Conservation (phyloP, 2,329 filamentous ascomycete species). For the Colletotrichum lentis region DNA sequence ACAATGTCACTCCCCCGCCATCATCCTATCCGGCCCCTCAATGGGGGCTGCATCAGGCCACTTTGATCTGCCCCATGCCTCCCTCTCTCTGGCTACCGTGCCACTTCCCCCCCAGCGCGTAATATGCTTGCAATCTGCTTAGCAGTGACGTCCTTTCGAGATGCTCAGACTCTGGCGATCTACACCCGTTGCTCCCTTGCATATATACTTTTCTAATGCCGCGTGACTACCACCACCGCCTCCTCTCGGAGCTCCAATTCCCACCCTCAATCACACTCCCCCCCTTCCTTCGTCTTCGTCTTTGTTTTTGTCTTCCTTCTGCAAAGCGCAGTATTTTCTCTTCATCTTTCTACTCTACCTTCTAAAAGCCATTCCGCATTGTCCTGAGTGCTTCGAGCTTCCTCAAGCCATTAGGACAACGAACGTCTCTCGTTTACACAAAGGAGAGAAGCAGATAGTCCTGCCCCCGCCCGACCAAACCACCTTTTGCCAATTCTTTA, state of each 20-base stretch:
- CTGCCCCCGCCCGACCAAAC: background rate
- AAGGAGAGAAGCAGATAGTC: constrained; percentile 5
- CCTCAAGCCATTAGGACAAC: constrained; percentile 4
- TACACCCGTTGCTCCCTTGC: constrained; percentile 32
- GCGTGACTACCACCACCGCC: constrained; percentile 32
- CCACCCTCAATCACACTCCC: constrained; percentile 1
- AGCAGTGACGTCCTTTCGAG: constrained; percentile 29
- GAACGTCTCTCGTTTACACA: background rate
- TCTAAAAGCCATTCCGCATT: background rate
- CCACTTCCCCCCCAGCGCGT: constrained; percentile 4
- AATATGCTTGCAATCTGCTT: constrained; percentile 12
- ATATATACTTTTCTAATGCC: constrained; percentile 20
- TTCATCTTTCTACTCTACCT: background rate
- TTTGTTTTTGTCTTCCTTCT: background rate
- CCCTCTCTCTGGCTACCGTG: constrained; percentile 20
- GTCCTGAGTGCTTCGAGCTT: background rate
- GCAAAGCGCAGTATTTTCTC: background rate
- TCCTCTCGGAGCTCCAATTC: constrained; percentile 19
- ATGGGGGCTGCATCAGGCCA: constrained; percentile 37
- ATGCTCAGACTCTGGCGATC: constrained; percentile 32
- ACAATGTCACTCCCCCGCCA: constrained; percentile 32
- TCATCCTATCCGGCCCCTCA: constrained; percentile 31
- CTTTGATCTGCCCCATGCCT: constrained; percentile 24
- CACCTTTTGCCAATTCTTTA: background rate
- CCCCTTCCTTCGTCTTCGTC: background rate